Conservation (phyloP, 2,329 filamentous ascomycete species). For the Apiospora aurea region DNA sequence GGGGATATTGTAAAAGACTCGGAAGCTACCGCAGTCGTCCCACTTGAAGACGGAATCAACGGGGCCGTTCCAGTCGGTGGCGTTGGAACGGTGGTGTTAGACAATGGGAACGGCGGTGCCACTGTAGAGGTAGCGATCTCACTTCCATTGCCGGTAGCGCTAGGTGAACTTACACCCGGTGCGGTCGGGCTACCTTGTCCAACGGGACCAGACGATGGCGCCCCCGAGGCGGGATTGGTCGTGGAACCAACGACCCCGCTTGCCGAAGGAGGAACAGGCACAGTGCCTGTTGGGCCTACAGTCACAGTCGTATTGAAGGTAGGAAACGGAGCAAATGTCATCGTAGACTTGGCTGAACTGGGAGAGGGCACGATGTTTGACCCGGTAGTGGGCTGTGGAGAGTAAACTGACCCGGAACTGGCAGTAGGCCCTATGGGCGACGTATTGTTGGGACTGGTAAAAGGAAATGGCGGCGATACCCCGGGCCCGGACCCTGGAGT, state of each 20-base stretch:
- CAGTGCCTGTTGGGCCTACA: constrained; percentile 10
- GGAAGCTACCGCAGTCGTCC: neutral
- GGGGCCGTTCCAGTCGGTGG: constrained; percentile 26
- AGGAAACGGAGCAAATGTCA: neutral
- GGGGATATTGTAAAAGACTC: neutral
- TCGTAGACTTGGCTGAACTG: neutral
- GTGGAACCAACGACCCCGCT: neutral
- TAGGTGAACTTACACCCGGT: neutral
- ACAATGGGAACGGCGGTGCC: constrained; percentile 28
- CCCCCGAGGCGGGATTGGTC: neutral
- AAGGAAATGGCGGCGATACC: constrained; percentile 28
- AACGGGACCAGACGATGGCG: neutral
- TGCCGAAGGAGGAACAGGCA: neutral
- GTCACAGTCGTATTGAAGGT: neutral
- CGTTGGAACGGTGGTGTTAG: constrained; percentile 26
- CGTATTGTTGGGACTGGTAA: constrained; percentile 25
- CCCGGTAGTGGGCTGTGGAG: too few relatives aligned
- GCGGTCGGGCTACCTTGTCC: constrained; percentile 21
- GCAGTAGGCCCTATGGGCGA: constrained; percentile 10
- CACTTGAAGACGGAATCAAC: neutral
- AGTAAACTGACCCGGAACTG: neutral
- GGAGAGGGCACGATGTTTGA: neutral
- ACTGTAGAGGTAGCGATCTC: constrained; percentile 24
- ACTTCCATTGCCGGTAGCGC: neutral
- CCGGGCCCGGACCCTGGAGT: neutral